Evolutionary conservation across 2,329 filamentous ascomycete species (phyloP), one percentile per base, ranked within the genome.

Genomic region (Exophiala sp.): DNA sequence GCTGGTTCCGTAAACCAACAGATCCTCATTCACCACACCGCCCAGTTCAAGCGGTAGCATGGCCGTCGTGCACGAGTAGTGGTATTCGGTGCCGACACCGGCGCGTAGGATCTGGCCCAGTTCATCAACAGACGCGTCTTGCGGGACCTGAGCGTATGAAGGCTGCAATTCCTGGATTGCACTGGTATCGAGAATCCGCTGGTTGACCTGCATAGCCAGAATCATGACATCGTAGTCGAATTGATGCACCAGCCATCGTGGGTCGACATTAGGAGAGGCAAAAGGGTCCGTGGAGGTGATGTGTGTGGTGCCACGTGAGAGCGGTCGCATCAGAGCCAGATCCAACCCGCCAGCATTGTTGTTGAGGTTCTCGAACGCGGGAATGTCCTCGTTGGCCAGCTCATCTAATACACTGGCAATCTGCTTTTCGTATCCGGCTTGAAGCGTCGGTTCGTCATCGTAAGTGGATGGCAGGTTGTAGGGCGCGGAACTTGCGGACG

Each of bases 171-270:
- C 23, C n/a, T 18, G 18, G 11, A 58, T 44, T 4, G 38, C 38
- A 7, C 3, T 9, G 9, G 38, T 41, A 21, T 48, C 18, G 3
- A 55, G 54, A 21, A 65, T 58, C 8, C 43, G 49, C 2, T 61
- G 59, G n/a, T 62, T 43, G 39, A 58, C 63, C 23, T 61, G 57
- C 38, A 60, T 48, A n/a, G 63, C 63, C 1, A 58, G 51, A n/a
- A 63, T 56, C 32, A 71, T 59, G 2, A 76, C 66, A 47, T 73
- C 62, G 14, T 64, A 63, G 50, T 77, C 73, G 0, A 70, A 64
- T n/a, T 65, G 58, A 30, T 70, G 63, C 0, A 64, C 65, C 3
- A 77, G 64, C 58, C 66, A 76, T 48, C 68, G 69, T 0, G 74
- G 72, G 55, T 76, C 66, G 50, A 73, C 68, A 18, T 67, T 57